Evolutionary conservation across 2,329 filamentous ascomycete genomes (phyloP), one percentile per base, ranked within the genome.

Genomic region (Pestalotiopsis sp.): DNA sequence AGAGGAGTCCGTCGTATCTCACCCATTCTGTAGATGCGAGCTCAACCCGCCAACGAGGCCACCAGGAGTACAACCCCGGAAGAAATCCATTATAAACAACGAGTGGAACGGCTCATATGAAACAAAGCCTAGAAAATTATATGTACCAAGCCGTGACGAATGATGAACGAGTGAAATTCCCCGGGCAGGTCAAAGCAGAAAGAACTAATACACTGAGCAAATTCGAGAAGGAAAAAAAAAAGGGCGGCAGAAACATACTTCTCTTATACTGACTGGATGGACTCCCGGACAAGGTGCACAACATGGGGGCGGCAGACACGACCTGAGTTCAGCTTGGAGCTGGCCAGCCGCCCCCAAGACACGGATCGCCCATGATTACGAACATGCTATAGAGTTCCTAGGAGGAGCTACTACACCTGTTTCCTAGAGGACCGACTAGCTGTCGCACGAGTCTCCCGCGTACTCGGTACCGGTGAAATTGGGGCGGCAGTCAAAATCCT

Each of bases 11-110:
- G 14, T 23, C 9, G 23, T 62, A 11, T 68, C 76, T 72, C 74
- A 77, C 77, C 76, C 74, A 61, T 75, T 74, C 36, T 77, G 76
- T 63, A 72, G 68, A 27, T 69, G 69, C 36, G 70, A 70, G 52
- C 74, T 73, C 64, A 78, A 69, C 23, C 72, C 69, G 45, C 71
- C 72, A 4, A 68, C 25, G n/a, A 78, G 65, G 55, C 67, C 65
- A 59, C 57, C 57, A 14, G 23, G 13, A 27, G 67, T 67, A 52
- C 73, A 72, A 3, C 62, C 68, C 14, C 70, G 64, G 60, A 76
- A 49, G 66, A 75, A 71, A 57, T 70, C 72, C 76, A 78, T 76
- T 41, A 71, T 69, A 49, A 63, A 65, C 67, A 75, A 75, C 63
- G 73, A 76, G 65, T 41, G 73, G 74, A 77, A 72, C 69, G 74